Evolutionary conservation across 176 grass and related monocot genomes (phyloP).

Genomic region (Luzula sylvatica): DNA sequence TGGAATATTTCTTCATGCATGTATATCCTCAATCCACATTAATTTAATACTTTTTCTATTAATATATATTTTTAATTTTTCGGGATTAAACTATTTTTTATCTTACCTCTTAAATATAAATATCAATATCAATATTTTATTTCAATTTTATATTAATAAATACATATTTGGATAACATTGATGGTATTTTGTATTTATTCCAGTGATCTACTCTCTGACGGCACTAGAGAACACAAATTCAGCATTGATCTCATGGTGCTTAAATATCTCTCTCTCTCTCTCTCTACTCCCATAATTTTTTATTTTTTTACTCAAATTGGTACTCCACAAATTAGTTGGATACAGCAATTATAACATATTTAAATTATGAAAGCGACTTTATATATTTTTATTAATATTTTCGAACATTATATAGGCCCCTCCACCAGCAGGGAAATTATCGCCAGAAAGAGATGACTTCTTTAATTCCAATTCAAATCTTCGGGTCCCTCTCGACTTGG

Average conservation of each 20-base stretch:
- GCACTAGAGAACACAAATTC: constrained; percentile 69
- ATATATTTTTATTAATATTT: constrained; percentile 15
- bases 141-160: constrained; percentile 21
- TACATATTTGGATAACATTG: constrained; percentile 51
- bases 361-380: constrained; percentile 59
- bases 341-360: constrained; percentile 20
- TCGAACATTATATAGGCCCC: constrained; percentile 54
- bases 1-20: no score
- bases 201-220: constrained; percentile 64
- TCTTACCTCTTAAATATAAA: neutral
- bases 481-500: constrained; percentile 54
- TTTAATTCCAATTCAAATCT: constrained; percentile 61
- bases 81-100: constrained; percentile 26
- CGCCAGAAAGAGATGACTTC: constrained; percentile 70
- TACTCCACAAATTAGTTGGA: constrained; percentile 63
- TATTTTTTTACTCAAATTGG: constrained; percentile 47
- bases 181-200: constrained; percentile 35
- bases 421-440: constrained; percentile 96
- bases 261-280: no score
- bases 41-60: neutral
- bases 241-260: constrained; percentile 99
- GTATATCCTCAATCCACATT: no score
- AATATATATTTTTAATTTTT: constrained; percentile 18
- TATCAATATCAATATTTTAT: no score
- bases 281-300: no score